These are phyloP conservation scores for Hydnum rufescens DNA, from an alignment of 768 basidiomycete genomes.

Conservation along the genomic window DNA sequence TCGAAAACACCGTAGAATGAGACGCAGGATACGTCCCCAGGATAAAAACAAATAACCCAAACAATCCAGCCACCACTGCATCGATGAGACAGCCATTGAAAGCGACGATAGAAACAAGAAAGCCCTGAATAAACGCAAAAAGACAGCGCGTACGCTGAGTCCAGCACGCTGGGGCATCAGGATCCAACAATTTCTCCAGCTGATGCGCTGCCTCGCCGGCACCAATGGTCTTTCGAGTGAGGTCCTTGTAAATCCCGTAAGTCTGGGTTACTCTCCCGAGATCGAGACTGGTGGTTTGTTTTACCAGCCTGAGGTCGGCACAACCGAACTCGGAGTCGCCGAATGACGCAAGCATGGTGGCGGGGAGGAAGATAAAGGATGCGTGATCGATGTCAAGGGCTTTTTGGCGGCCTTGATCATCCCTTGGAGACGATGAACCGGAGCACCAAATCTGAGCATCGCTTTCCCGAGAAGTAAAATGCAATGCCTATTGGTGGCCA, in stretches of 20 bases:
- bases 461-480: constrained; percentile 17
- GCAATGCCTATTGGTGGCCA: no score
- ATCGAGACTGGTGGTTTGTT: constrained; percentile 76
- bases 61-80: neutral
- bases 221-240: constrained; percentile 81
- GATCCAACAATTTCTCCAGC: constrained; percentile 45
- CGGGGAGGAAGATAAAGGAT: constrained; percentile 71
- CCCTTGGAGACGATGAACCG: constrained; percentile 83
- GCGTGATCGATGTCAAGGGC: constrained; percentile 54
- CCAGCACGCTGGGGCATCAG: constrained; percentile 42
- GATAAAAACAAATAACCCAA: constrained; percentile 13
- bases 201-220: constrained; percentile 52
- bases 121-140: constrained; percentile 52
- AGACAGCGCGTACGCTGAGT: constrained; percentile 41
- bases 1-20: constrained; percentile 66
- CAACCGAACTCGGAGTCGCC: constrained; percentile 69
- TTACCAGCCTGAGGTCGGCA: constrained; percentile 74
- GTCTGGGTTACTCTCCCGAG: constrained; percentile 73
- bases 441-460: constrained; percentile 81
- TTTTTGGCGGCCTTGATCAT: constrained; percentile 74
- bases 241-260: constrained; percentile 65
- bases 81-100: constrained; percentile 52
- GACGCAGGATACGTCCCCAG: constrained; percentile 56
- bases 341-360: constrained; percentile 51
- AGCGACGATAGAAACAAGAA: constrained; percentile 64